Conservation (phyloP, 2,329 filamentous ascomycete genomes). For the Polychaeton citri region DNA sequence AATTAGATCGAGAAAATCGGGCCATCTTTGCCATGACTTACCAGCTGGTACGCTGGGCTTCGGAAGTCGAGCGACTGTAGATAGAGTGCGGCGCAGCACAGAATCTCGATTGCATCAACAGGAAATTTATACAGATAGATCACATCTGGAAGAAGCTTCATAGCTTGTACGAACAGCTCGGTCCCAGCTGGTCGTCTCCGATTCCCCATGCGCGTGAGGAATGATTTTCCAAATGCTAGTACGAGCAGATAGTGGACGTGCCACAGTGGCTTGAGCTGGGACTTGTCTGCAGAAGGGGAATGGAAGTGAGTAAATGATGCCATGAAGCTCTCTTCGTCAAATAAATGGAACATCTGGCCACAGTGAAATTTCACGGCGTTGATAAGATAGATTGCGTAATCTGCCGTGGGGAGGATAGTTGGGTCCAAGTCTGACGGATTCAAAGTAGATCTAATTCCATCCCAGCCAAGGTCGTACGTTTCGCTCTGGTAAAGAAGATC, state of each 20-base stretch:
- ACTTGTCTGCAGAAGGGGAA: slow-evolving; percentile 4
- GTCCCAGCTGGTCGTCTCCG: slow-evolving; percentile 31
- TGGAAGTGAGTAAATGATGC: slow-evolving; percentile 29
- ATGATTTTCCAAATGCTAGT: slow-evolving; percentile 43
- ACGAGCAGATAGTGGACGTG: slow-evolving; percentile 42
- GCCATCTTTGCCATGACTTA: too few species aligned
- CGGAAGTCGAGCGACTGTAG: slow-evolving; percentile 39
- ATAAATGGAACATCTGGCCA: slow-evolving; percentile 40
- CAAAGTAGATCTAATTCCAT: slow-evolving; percentile 24
- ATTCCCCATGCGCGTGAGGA: slow-evolving; percentile 29
- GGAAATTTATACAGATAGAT: slow-evolving; percentile 30
- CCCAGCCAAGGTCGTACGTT: slow-evolving; percentile 40
- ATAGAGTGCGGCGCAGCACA: slow-evolving; percentile 41
- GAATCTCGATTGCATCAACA: slow-evolving; percentile 34
- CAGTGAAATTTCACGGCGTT: slow-evolving; percentile 46
- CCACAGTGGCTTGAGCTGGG: slow-evolving; percentile 28
- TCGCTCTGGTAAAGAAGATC: slow-evolving; percentile 38
- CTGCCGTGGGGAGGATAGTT: slow-evolving; percentile 34
- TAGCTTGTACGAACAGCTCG: slow-evolving; percentile 33
- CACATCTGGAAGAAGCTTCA: slow-evolving; percentile 31
- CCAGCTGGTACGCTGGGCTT: slow-evolving; percentile 32
- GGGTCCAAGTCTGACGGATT: slow-evolving; percentile 14
- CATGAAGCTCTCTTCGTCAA: slow-evolving; percentile 42
- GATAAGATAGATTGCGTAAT: slow-evolving; percentile 40
- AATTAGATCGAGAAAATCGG: too few species aligned